phyloP scores from a whole-genome alignment of 768 basidiomycete genomes.

The Russula olivacea region DNA sequence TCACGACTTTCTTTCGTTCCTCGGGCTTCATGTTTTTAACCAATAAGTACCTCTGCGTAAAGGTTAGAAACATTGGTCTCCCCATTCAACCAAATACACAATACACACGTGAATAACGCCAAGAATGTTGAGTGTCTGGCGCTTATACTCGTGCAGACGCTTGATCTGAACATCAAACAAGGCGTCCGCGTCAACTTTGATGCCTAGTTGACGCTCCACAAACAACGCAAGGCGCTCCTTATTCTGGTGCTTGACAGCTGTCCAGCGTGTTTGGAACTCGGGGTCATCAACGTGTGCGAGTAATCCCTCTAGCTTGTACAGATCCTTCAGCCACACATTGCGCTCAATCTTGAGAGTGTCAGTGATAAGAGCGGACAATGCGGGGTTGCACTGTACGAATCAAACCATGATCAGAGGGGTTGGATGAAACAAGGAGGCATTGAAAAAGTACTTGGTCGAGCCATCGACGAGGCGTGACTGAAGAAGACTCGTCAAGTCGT shows the following conservation, averaged over 20 bases:
- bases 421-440: background rate
- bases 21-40: constrained; percentile 74
- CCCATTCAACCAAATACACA: background rate
- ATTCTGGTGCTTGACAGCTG: constrained; percentile 80
- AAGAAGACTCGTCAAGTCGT: background rate
- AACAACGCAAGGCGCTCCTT: constrained; percentile 82
- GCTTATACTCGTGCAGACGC: constrained; percentile 93
- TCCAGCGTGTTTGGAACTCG: constrained; percentile 74
- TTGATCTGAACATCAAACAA: constrained; percentile 93
- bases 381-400: constrained; percentile 66
- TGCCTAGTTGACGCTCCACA: constrained; percentile 63
- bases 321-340: constrained; percentile 79
- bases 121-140: constrained; percentile 92
- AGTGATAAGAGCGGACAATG: constrained; percentile 79
- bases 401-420: constrained; percentile 27
- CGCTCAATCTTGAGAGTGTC: constrained; percentile 70
- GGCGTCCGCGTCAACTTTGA: constrained; percentile 66
- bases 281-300: constrained; percentile 66
- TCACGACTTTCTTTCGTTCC: constrained; percentile 76
- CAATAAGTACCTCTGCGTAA: constrained; percentile 64
- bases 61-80: background rate
- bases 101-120: constrained; percentile 73
- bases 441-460: constrained; percentile 54
- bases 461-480: constrained; percentile 91
- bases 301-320: constrained; percentile 72